Percentiles rank a stretch among this genome's conserved stretches.
Evolutionary conservation across 1,284 basidiomycete genomes (phyloP).

Genomic region (Pyrrhoderma noxium): DNA sequence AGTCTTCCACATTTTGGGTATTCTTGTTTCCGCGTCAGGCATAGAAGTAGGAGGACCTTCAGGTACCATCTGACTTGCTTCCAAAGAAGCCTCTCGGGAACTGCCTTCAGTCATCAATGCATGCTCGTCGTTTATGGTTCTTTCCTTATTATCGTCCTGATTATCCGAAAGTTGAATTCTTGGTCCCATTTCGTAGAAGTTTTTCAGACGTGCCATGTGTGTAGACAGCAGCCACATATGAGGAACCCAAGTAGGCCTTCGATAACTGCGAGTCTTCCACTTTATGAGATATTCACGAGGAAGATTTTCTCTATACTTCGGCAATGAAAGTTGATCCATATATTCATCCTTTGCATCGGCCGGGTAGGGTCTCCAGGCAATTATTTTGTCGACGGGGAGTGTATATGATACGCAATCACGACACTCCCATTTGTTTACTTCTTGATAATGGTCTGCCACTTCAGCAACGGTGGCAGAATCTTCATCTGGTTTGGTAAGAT

Average conservation of each 20-base stretch:
- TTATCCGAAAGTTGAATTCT: constrained; percentile 58
- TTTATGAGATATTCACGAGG: constrained; percentile 89
- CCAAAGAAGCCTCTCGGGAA: constrained; percentile 25
- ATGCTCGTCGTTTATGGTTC: constrained; percentile 24
- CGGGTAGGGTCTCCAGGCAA: constrained; percentile 85
- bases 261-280: constrained; percentile 72
- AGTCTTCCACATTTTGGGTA: constrained; percentile 71
- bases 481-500: constrained; percentile 39
- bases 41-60: constrained; percentile 28
- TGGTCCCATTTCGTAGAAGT: constrained; percentile 69
- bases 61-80: constrained; percentile 17
- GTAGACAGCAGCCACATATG: constrained; percentile 81
- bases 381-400: constrained; percentile 74
- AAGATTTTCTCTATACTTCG: constrained; percentile 51
- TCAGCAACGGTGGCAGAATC: constrained; percentile 34
- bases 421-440: constrained; percentile 63
- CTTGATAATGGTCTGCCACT: constrained; percentile 60
- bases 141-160: constrained; percentile 24
- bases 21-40: constrained; percentile 57
- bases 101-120: constrained; percentile 32
- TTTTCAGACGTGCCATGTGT: constrained; percentile 53
- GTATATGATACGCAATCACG: constrained; percentile 71
- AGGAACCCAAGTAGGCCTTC: constrained; percentile 79
- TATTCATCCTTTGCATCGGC: constrained; percentile 48
- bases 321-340: constrained; percentile 33